These are phyloP conservation scores for Paecilomyces formosus DNA, from an alignment of 2,329 filamentous ascomycete genomes.

Conservation along the genomic window DNA sequence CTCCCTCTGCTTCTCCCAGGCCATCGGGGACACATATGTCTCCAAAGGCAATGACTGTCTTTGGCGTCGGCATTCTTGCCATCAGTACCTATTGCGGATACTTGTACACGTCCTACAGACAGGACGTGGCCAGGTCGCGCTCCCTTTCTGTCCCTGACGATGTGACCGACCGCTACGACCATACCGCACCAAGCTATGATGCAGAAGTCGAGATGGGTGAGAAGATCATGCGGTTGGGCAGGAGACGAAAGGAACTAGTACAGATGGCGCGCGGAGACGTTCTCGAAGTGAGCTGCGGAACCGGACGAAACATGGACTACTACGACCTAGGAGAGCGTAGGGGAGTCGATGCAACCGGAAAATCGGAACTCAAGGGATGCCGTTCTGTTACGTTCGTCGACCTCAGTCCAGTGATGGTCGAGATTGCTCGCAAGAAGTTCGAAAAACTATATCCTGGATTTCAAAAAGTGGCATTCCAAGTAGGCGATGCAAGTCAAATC, in stretches of 20 bases:
- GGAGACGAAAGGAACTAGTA: conserved; percentile 35
- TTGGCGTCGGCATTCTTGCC: conserved; percentile 31
- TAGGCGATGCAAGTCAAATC: conserved; percentile 28
- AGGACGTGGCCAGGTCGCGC: conserved; percentile 24
- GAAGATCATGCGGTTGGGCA: conserved; percentile 33
- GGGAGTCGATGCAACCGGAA: conserved; percentile 22
- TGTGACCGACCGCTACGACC: conserved; percentile 41
- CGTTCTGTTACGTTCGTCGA: conserved; percentile 41
- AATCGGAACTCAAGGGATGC: conserved; percentile 23
- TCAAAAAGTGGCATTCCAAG: conserved; percentile 23
- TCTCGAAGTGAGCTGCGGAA: conserved; percentile 44
- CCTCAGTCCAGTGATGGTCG: conserved; percentile 41
- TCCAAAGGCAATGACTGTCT: conserved; percentile 26
- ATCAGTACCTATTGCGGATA: conserved; percentile 38
- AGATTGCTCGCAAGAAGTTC: conserved; percentile 39
- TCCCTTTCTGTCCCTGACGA: conserved; percentile 29
- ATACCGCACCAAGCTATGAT: conserved; percentile 37
- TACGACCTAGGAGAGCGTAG: conserved; percentile 35
- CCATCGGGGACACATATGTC: conserved; percentile 14
- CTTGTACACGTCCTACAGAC: conserved; percentile 35
- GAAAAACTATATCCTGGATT: conserved; percentile 25
- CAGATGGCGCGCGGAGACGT: conserved; percentile 38
- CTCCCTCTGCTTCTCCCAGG: conserved; percentile 10
- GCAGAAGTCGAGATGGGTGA: conserved; percentile 39
- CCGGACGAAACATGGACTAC: conserved; percentile 40